Base-by-base conservation (phyloP, 1,284 basidiomycete genomes). In the Phlebopus sp. region DNA sequence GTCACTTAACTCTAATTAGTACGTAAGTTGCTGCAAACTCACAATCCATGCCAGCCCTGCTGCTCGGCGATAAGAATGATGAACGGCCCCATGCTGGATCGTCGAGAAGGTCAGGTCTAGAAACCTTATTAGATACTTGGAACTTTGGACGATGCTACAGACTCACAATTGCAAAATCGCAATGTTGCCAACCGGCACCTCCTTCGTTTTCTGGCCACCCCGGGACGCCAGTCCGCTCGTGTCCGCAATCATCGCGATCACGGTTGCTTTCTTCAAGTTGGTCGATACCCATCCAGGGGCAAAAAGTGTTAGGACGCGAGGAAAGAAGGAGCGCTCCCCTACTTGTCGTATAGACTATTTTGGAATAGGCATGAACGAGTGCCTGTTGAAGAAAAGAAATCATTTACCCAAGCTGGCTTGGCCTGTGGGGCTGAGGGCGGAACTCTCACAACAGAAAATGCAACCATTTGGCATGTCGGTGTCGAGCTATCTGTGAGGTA, bases 151-250 rank as follows among this genome's bases (percentile, higher is more conserved):
- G 34, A 14, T 21, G 36, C 19, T 15, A 37, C 2, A 15, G 37
- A 50, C 79, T 55, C 53, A 86, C 86, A 84, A 44, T 52, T 74
- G 76, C 25, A 88, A 54, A 15, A 79, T 70, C 34, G 60, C 61
- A 14, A 81, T 66, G 14, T 60, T 66, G n/a, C 86, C 86, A 29
- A 81, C 70, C 0, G 63, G 45, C 5, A 70, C 60, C 41, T 79
- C 75, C 54, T 68, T 77, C 3, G 49, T 38, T 38, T 66, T 70
- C 19, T 58, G 58, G 37, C 57, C 63, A 18, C 58, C 55, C 49
- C 63, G 63, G 6, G 70, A 57, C 23, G 73, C 51, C 21, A 67
- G 49, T 0, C 78, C 76, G 23, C 69, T 68, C 7, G 68, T 60
- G 56, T 79, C 67, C 19, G 79, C 54, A 23, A 79, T 58, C 11